Evolutionary conservation across 768 basidiomycete genomes (phyloP), one percentile per base, ranked within the genome.

Genomic region (Guyanaporus albipodus): DNA sequence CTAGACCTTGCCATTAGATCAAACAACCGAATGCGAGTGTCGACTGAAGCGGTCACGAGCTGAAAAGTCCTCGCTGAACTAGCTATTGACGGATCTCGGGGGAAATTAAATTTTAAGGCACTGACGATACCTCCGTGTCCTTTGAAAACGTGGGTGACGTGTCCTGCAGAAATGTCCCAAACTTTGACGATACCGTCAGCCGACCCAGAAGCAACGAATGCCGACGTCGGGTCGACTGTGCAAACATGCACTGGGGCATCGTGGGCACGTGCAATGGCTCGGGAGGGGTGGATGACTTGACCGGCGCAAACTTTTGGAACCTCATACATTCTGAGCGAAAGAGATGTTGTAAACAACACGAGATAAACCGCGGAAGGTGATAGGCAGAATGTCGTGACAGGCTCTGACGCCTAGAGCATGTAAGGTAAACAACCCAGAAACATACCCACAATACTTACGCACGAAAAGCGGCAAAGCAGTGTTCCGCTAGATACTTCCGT

Each of bases 71-170:
- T 72, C 42, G 71, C 67, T 44, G 70, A 71, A 32, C 56, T 64
- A 23, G 75, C 68, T 27, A 70, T 70, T 8, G 79, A 78, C 3
- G 75, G 71, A 50, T 86, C 77, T 49, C 73, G 78, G 18, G 83
- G 84, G 56, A 85, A 89, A 64, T 85, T 87, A 70, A 94, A 99
- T 21, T 78, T 71, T 49, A 98, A 71, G 14, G 95, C 93, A 55
- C 87, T 90, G 63, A 99, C 85, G 49, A 96, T 90, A n/a, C 96
- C 96, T 5, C 94, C 96, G 62, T 98, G 96, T 2, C 94, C 95
- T 59, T 87, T 88, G 75, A 95, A 92, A 11, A 93, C 77, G 65
- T 99, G 96, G 0, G 96, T 99, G 26, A 89, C 80, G 62, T 85
- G 93, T 27, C 92, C 94, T 21, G 83, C 83, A 4, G 75, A 68